phyloP scores from a whole-genome alignment of 768 basidiomycete species.

The Kwoniella europaea region DNA sequence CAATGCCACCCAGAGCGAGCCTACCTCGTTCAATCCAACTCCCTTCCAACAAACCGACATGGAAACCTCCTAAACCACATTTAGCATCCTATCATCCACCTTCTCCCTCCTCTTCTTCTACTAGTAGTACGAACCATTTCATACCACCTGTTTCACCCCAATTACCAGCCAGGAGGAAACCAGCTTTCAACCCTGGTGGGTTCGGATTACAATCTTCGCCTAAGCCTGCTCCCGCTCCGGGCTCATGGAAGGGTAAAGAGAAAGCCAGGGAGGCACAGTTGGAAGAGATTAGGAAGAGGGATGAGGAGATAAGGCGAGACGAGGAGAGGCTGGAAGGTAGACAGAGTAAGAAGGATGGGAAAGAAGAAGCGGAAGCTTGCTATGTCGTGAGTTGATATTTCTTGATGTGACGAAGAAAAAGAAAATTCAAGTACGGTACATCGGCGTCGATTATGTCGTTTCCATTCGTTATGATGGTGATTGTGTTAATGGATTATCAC shows the following conservation, averaged over 20 bases:
- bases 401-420: too few relatives aligned
- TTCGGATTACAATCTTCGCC: conserved; percentile 34
- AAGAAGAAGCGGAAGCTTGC: conserved; percentile 56
- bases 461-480: background rate
- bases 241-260: conserved; percentile 14
- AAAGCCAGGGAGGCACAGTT: conserved; percentile 27
- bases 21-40: conserved; percentile 29
- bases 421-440: too few relatives aligned
- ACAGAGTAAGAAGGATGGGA: conserved; percentile 28
- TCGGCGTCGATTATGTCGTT: too few relatives aligned
- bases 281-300: conserved; percentile 29
- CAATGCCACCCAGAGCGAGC: conserved; percentile 27
- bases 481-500: background rate
- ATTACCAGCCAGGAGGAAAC: conserved; percentile 40
- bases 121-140: conserved; percentile 7
- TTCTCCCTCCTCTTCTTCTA: conserved; percentile 11
- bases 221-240: conserved; percentile 11
- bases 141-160: conserved; percentile 37
- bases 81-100: conserved; percentile 26
- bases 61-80: conserved; percentile 36
- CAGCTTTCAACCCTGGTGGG: conserved; percentile 41
- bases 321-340: conserved; percentile 35
- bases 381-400: conserved; percentile 51
- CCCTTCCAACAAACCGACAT: conserved; percentile 16
- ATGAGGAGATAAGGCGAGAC: conserved; percentile 35